Percentiles rank a stretch among this genome's conserved stretches.
phyloP scores from a whole-genome alignment of 1,139 yeast species.

The Lodderomyces oxycetoniae region DNA sequence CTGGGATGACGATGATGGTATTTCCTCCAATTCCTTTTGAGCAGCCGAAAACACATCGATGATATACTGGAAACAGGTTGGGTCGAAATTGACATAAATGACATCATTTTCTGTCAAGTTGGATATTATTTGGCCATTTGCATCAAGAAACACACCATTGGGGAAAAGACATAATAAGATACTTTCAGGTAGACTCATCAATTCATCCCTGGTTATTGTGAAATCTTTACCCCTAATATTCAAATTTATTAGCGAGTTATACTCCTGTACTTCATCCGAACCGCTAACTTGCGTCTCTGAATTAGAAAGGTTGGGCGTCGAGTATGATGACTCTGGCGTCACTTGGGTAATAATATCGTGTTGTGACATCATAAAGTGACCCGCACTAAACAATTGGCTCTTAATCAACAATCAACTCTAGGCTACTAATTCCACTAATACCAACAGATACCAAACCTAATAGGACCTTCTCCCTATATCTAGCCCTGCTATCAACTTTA shows the following conservation, averaged over 20 bases:
- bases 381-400: too few relatives aligned
- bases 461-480: too few relatives aligned
- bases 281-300: slow-evolving; percentile 17
- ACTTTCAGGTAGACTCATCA: slow-evolving; percentile 88
- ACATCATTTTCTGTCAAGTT: slow-evolving; percentile 72
- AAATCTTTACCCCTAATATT: slow-evolving; percentile 61
- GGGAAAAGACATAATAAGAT: slow-evolving; percentile 83
- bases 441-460: too few relatives aligned
- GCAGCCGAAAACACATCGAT: slow-evolving; percentile 58
- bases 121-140: slow-evolving; percentile 68
- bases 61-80: slow-evolving; percentile 79
- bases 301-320: slow-evolving; percentile 17
- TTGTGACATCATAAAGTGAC: slow-evolving; percentile 11
- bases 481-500: too few relatives aligned
- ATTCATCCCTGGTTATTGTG: slow-evolving; percentile 78
- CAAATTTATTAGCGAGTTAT: slow-evolving; percentile 60
- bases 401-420: too few relatives aligned
- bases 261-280: slow-evolving; percentile 35
- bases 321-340: slow-evolving; percentile 33
- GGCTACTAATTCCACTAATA: too few relatives aligned
- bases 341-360: slow-evolving; percentile 62
- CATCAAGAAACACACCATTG: slow-evolving; percentile 80
- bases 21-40: slow-evolving; percentile 30
- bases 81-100: slow-evolving; percentile 80
- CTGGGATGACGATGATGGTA: slow-evolving; percentile 15